Evolutionary conservation across 2,329 filamentous ascomycete genomes (phyloP).

Genomic region (Cyphellophora europaea): DNA sequence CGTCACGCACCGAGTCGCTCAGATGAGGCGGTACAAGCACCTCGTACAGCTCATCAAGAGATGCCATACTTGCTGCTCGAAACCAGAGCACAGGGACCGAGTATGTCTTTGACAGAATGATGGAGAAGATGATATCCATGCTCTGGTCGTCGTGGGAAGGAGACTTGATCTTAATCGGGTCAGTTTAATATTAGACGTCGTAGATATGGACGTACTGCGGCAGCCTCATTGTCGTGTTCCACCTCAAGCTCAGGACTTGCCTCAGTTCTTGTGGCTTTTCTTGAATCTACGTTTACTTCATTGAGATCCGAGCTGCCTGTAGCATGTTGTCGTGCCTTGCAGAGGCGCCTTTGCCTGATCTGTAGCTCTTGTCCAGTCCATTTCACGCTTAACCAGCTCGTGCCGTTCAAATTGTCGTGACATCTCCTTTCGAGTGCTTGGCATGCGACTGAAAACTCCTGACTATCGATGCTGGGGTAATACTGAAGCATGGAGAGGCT

Average conservation of each 20-base stretch:
- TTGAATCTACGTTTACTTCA: too few relatives aligned
- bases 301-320: too few relatives aligned
- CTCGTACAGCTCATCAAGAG: slow-evolving; percentile 61
- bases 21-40: slow-evolving; percentile 59
- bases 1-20: slow-evolving; percentile 49
- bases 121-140: slow-evolving; percentile 55
- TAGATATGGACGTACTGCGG: slow-evolving; percentile 27
- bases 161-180: too few relatives aligned
- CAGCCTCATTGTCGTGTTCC: slow-evolving; percentile 29
- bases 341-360: slow-evolving; percentile 11
- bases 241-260: background rate
- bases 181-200: background rate
- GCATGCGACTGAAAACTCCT: slow-evolving; percentile 59
- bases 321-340: too few relatives aligned
- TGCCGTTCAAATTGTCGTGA: slow-evolving; percentile 8
- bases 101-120: slow-evolving; percentile 67
- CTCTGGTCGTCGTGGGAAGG: too few relatives aligned
- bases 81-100: slow-evolving; percentile 70
- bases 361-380: slow-evolving; percentile 13
- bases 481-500: slow-evolving; percentile 20
- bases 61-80: slow-evolving; percentile 46
- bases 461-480: slow-evolving; percentile 52
- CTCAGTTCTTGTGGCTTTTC: background rate
- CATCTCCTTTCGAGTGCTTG: slow-evolving; percentile 42
- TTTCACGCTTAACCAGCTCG: slow-evolving; percentile 13